Conservation (phyloP, 1,284 basidiomycete genomes). For the Ustilago shanxiensis region DNA sequence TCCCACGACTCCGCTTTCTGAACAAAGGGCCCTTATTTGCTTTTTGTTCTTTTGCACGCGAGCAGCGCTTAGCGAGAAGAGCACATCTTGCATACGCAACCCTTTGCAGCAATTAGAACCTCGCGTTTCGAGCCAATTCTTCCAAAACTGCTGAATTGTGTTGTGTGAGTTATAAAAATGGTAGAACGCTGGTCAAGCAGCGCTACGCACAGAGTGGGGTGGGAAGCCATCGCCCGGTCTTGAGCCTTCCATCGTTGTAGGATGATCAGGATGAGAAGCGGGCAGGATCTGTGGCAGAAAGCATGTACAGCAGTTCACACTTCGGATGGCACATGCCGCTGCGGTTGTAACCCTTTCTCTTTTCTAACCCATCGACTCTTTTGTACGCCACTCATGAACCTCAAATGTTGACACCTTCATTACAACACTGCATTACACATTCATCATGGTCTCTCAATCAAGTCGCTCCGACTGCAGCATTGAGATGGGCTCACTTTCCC, state of each 20-base stretch:
- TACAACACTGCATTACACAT: not conserved
- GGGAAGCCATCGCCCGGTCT: too few species aligned
- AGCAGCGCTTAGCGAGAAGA: not conserved
- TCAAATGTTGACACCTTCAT: not conserved
- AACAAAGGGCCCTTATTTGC: conserved; percentile 7
- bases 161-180: too few species aligned
- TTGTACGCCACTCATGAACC: not conserved
- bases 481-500: not conserved
- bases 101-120: not conserved
- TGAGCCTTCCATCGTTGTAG: too few species aligned
- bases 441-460: not conserved
- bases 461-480: not conserved
- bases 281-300: too few species aligned
- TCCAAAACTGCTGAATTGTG: too few species aligned
- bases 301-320: too few species aligned
- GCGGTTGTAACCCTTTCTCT: not conserved
- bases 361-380: too few species aligned
- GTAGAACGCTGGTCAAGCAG: too few species aligned
- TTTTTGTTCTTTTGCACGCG: conserved; percentile 5
- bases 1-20: conserved; percentile 8
- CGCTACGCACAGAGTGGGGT: too few species aligned
- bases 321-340: not conserved
- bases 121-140: too few species aligned
- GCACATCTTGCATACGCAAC: not conserved
- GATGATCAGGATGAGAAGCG: too few species aligned